Percentiles rank a stretch among this genome's conserved stretches.
These are phyloP conservation scores for Themeda triandra DNA, from an alignment of 176 grass and related monocot species.

Conservation along the genomic window DNA sequence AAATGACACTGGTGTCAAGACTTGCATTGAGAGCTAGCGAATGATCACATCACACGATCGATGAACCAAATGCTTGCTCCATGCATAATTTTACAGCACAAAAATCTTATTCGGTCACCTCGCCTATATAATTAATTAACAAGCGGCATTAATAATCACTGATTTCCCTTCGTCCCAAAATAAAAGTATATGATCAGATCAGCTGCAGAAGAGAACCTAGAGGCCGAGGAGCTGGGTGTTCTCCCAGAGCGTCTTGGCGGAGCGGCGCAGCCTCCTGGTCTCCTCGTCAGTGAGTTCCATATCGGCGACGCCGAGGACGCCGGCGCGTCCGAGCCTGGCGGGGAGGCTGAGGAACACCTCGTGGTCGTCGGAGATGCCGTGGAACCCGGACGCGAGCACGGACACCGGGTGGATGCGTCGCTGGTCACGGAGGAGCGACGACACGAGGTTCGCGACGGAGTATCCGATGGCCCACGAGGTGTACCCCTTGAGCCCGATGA, in stretches of 20 bases:
- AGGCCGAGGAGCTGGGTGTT: slow-evolving; percentile 52
- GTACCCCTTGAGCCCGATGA: slow-evolving; percentile 57
- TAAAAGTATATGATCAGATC: no score
- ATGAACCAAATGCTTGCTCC: no score
- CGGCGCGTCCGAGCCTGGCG: slow-evolving; percentile 43
- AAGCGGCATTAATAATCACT: no score
- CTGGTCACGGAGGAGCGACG: slow-evolving; percentile 73
- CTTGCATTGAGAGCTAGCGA: no score
- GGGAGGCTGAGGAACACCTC: slow-evolving; percentile 87
- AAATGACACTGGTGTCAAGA: no score
- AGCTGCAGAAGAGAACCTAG: background rate
- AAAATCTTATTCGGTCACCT: no score
- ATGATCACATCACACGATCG: no score
- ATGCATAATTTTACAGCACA: no score
- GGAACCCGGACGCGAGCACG: slow-evolving; percentile 58
- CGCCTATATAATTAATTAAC: no score
- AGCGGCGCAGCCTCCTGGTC: slow-evolving; percentile 36
- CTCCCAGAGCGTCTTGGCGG: slow-evolving; percentile 73
- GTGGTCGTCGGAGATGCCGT: slow-evolving; percentile 52
- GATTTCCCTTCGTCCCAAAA: no score
- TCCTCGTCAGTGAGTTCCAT: slow-evolving; percentile 78
- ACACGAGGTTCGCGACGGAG: slow-evolving; percentile 59
- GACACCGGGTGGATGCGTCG: slow-evolving; percentile 79
- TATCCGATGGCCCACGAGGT: slow-evolving; percentile 95
- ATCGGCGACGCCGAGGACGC: slow-evolving; percentile 49